phyloP scores from a whole-genome alignment of 148 eudicot species.

The Pharnaceum exiguum region DNA sequence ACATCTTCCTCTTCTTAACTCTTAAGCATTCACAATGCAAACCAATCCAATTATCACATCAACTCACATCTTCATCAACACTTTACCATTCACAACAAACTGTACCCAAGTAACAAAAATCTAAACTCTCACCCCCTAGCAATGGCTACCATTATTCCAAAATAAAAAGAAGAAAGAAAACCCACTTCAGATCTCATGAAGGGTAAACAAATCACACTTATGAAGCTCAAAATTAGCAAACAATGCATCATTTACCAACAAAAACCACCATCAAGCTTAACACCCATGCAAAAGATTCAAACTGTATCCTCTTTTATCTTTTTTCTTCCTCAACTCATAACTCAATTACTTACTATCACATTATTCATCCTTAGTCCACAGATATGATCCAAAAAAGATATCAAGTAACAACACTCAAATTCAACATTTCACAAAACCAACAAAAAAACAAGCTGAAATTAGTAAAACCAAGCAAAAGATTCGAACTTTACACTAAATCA shows the following conservation, averaged over 20 bases:
- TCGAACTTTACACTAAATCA: not conserved
- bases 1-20: not conserved
- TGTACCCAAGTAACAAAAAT: not conserved
- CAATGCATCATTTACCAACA: not conserved
- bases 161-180: slow-evolving; percentile 5
- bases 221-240: not conserved
- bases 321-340: no score
- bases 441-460: not conserved
- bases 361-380: no score
- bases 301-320: no score
- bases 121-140: not conserved
- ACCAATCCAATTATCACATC: not conserved
- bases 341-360: no score
- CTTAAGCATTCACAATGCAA: not conserved
- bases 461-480: not conserved
- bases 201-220: not conserved
- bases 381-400: not conserved
- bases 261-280: no score
- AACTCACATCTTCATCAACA: not conserved
- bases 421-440: not conserved
- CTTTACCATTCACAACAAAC: not conserved
- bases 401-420: not conserved
- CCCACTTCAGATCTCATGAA: not conserved
- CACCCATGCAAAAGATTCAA: no score
- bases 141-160: slow-evolving; percentile 1